phyloP scores from a whole-genome alignment of 2,329 filamentous ascomycete genomes.

The Fusarium napiforme region DNA sequence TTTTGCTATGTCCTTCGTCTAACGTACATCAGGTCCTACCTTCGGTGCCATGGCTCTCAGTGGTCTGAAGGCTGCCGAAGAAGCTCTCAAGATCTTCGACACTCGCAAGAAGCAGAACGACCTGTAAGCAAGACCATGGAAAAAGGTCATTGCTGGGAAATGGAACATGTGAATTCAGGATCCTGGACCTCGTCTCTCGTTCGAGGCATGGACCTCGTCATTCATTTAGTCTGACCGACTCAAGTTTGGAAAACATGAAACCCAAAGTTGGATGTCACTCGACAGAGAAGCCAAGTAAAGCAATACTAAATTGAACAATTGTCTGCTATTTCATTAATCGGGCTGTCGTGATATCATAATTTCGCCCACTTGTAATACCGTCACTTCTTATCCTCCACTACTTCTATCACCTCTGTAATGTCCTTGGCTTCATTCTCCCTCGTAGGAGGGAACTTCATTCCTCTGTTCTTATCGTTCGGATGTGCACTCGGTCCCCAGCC shows the following conservation, averaged over 20 bases:
- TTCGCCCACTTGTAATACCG: background rate
- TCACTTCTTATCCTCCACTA: constrained; percentile 5
- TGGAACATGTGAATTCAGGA: background rate
- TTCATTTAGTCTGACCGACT: constrained; percentile 17
- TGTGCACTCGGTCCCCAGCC: constrained; percentile 50
- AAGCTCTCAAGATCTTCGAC: constrained; percentile 82
- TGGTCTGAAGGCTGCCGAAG: constrained; percentile 92
- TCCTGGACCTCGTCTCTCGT: constrained; percentile 22
- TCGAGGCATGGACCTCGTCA: constrained; percentile 18
- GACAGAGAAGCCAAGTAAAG: background rate
- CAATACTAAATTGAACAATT: background rate
- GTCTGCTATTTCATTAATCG: background rate
- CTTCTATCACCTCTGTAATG: background rate
- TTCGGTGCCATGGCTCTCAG: constrained; percentile 90
- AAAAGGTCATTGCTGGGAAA: background rate
- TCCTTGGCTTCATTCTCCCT: background rate
- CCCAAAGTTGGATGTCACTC: background rate
- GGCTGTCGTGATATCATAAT: background rate
- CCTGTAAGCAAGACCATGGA: constrained; percentile 51
- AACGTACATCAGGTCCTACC: constrained; percentile 65
- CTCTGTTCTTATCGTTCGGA: constrained; percentile 42
- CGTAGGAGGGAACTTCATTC: constrained; percentile 52
- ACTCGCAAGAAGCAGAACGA: constrained; percentile 80
- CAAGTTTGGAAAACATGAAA: background rate
- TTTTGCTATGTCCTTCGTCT: background rate